Evolutionary conservation across 2,329 filamentous ascomycete species (phyloP).

Genomic region (Helotiales sp.): DNA sequence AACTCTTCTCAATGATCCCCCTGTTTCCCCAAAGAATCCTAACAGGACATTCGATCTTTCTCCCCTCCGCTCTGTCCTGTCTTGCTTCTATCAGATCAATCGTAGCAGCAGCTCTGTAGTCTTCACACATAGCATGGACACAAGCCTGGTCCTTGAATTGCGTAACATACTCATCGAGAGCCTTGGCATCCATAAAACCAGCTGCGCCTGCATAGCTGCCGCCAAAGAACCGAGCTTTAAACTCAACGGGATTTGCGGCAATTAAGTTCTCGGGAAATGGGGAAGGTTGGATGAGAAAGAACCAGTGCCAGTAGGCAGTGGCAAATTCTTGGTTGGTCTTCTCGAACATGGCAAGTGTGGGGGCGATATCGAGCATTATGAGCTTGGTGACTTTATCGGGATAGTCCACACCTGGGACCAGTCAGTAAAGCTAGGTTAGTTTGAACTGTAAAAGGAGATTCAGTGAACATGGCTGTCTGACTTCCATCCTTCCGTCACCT

Average conservation of each 20-base stretch:
- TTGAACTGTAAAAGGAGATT: neutral
- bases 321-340: slow-evolving; percentile 45
- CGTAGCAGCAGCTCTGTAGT: slow-evolving; percentile 54
- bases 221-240: slow-evolving; percentile 40
- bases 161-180: slow-evolving; percentile 20
- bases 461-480: neutral
- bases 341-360: slow-evolving; percentile 54
- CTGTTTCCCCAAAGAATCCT: slow-evolving; percentile 51
- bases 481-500: neutral
- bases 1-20: slow-evolving; percentile 49
- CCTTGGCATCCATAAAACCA: slow-evolving; percentile 33
- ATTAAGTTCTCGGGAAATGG: slow-evolving; percentile 53
- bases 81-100: slow-evolving; percentile 53
- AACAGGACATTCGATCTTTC: slow-evolving; percentile 47
- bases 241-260: slow-evolving; percentile 37
- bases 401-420: slow-evolving; percentile 45
- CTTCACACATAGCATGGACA: slow-evolving; percentile 53
- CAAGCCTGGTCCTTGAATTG: slow-evolving; percentile 37
- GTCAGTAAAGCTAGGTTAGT: neutral
- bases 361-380: slow-evolving; percentile 54
- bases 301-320: slow-evolving; percentile 58
- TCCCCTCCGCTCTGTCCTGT: slow-evolving; percentile 44
- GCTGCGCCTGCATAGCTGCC: slow-evolving; percentile 36
- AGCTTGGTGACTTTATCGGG: slow-evolving; percentile 33
- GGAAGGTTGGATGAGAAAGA: slow-evolving; percentile 53